Evolutionary conservation across 805 yeast genomes (phyloP).

Genomic region (Ogataea henricii): DNA sequence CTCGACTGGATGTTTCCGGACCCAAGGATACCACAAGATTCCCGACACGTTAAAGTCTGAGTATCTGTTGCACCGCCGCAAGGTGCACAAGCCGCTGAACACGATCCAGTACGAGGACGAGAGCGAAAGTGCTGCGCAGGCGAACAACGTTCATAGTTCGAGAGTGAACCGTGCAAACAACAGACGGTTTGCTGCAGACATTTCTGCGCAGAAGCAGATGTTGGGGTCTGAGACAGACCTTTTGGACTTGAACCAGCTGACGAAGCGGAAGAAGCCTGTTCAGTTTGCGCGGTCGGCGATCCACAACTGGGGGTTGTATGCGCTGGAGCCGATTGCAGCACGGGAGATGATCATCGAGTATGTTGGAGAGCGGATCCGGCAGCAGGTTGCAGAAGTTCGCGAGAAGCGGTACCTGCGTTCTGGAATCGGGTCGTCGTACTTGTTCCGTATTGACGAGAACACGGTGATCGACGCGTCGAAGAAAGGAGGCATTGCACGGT

Average conservation of each 20-base stretch:
- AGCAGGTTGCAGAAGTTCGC: constrained; percentile 90
- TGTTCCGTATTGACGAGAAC: constrained; percentile 89
- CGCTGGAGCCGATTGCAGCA: constrained; percentile 92
- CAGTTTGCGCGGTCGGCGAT: constrained; percentile 97
- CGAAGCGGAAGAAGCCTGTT: constrained; percentile 89
- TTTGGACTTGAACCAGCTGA: constrained; percentile 79
- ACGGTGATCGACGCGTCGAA: constrained; percentile 97
- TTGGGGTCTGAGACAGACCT: constrained; percentile 82
- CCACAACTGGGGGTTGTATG: constrained; percentile 98
- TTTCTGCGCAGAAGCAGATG: constrained; percentile 74
- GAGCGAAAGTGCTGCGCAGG: constrained; percentile 35
- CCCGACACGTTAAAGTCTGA: constrained; percentile 71
- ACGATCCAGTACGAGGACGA: constrained; percentile 67
- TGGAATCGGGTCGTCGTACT: constrained; percentile 93
- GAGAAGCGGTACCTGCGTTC: constrained; percentile 82
- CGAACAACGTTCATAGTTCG: constrained; percentile 60
- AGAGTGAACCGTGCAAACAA: constrained; percentile 85
- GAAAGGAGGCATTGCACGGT: constrained; percentile 95
- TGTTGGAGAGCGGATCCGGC: constrained; percentile 92
- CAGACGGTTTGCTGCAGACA: constrained; percentile 86
- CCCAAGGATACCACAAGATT: constrained; percentile 73
- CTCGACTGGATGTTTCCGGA: constrained; percentile 61
- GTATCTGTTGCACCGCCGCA: constrained; percentile 81
- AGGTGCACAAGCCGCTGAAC: constrained; percentile 65
- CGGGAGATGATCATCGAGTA: constrained; percentile 97